A percentile compares a stretch with the other conserved stretches of the same genome.
phyloP scores from a whole-genome alignment of 495 filamentous ascomycete genomes.

The Lasiosphaeria miniovina region DNA sequence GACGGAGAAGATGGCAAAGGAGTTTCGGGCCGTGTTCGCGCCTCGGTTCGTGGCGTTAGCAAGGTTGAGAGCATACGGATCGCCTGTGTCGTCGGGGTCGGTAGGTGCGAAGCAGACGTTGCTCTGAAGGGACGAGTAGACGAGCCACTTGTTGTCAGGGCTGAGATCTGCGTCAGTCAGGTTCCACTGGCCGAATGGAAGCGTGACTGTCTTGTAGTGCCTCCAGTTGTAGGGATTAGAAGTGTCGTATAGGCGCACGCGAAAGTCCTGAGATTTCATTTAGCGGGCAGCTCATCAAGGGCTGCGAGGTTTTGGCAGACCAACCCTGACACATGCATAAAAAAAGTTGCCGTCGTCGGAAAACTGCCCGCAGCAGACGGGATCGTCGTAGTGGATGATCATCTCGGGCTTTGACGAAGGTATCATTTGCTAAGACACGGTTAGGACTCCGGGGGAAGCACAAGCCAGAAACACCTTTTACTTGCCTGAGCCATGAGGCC shows the following conservation, averaged over 20 bases:
- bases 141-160: slow-evolving; percentile 87
- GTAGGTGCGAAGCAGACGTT: slow-evolving; percentile 83
- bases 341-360: slow-evolving; percentile 97
- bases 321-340: slow-evolving; percentile 76
- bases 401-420: slow-evolving; percentile 78
- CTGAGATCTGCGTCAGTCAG: slow-evolving; percentile 91
- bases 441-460: not conserved
- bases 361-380: slow-evolving; percentile 94
- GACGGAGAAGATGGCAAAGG: slow-evolving; percentile 77
- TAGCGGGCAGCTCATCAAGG: not conserved
- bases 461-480: not conserved
- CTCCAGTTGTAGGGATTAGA: slow-evolving; percentile 94
- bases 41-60: slow-evolving; percentile 38
- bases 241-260: slow-evolving; percentile 95
- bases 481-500: slow-evolving; percentile 51
- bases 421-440: slow-evolving; percentile 52
- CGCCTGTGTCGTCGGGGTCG: slow-evolving; percentile 72
- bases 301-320: not conserved
- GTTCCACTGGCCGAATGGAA: slow-evolving; percentile 88
- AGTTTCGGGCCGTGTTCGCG: slow-evolving; percentile 32
- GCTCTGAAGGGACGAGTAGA: slow-evolving; percentile 80
- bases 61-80: slow-evolving; percentile 75
- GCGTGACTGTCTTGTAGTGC: slow-evolving; percentile 88
- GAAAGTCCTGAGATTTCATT: slow-evolving; percentile 59
- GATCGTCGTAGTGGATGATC: slow-evolving; percentile 79